A percentile compares a stretch with the other conserved stretches of the same genome.
Conservation (phyloP, 345 rosid species). For the Bretschneidera sinensis region DNA sequence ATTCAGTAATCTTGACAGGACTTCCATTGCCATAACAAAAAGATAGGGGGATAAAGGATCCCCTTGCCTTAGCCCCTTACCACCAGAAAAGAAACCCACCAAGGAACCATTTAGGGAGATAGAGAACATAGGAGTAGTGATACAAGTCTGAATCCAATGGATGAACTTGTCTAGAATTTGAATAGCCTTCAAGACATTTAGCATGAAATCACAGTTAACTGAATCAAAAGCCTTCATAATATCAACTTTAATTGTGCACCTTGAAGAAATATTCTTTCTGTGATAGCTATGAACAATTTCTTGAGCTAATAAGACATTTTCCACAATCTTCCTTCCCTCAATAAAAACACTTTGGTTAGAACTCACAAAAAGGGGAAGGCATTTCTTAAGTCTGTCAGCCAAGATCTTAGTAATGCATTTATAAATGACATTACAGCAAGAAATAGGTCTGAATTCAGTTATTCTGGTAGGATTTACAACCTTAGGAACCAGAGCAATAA, state of each 20-base stretch:
- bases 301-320: not conserved
- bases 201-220: no score
- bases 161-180: no score
- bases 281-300: not conserved
- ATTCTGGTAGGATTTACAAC: not conserved
- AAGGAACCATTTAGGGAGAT: not conserved
- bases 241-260: not conserved
- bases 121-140: not conserved
- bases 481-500: not conserved
- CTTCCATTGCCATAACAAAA: not conserved
- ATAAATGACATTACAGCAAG: not conserved
- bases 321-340: not conserved
- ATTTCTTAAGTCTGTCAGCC: not conserved
- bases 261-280: not conserved
- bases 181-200: no score
- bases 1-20: not conserved
- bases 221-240: not conserved
- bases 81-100: not conserved
- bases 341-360: not conserved
- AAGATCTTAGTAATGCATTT: not conserved
- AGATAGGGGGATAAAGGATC: not conserved
- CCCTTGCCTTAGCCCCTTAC: not conserved
- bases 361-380: not conserved
- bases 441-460: not conserved
- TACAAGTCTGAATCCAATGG: not conserved